Base-by-base conservation (phyloP, 306 rosid species). In the Morella rubra region DNA sequence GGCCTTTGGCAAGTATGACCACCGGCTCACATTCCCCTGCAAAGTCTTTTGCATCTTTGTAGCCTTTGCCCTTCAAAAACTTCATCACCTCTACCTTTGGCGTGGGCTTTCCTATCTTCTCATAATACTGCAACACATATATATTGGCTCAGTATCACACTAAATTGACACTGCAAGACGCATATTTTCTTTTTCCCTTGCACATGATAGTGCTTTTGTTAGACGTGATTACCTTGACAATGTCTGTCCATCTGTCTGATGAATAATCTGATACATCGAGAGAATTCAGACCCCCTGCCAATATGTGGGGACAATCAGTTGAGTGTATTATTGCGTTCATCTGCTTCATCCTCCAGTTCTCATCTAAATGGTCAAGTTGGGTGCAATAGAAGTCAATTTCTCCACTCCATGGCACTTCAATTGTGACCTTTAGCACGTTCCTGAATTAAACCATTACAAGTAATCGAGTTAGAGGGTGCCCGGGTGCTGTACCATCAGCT, bases 341-440 rank as follows among this genome's bases (percentile, higher is more conserved):
- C 58, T 93, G 97, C 84, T 86, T 93, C 97, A 90, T 93, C 78
- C 97, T 93, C 97, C 97, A 93, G 81, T 73, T 86, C 82, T 93
- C 97, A 86, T 93, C 96, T 52, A 93, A 81, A 85, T 93, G 97
- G 27, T 93, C 97, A 62, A 93, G 93, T 82, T 93, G 97, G 52
- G 97, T 93, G 75, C 91, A 90, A 83, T 89, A 89, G 14, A 93
- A 77, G 79, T 87, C 89, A 55, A 93, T 80, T 76, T 93, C 97
- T 56, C 97, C 97, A 5, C 82, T 85, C 88, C 96, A 78, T 1
- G 97, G 97, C 77, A 93, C 92, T 73, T 90, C 93, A 76, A 93
- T 85, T 41, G 93, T 85, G 3, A 90, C 96, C 90, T 93, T 90
- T 67, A 93, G 71, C 73, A 93, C 87, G 59, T 93, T 93, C 82